Base-by-base conservation (phyloP, 1,284 basidiomycete species). In the Cryptococcus sp. region DNA sequence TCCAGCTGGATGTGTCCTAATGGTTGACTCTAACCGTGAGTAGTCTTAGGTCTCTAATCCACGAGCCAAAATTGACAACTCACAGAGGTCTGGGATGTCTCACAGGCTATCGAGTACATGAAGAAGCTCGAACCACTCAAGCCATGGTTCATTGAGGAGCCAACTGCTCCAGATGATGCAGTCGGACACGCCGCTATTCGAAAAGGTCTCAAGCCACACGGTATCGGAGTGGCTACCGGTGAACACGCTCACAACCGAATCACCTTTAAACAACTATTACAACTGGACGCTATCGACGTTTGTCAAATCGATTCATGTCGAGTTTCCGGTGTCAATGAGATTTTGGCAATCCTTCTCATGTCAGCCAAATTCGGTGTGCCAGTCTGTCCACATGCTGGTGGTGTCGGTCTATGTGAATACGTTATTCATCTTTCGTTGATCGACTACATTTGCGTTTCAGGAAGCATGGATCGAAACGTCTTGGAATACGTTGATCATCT, bases 141-240 rank as follows among this genome's bases (percentile, higher is more conserved):
- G 70, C 93, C 93, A n/a, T 97, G 93, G 94, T 96, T 94, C 79
- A 95, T 95, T 66, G 92, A 96, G 72, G 92, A 95, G 74, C 92
- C 92, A 0, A 95, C 92, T 0, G 91, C 92, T 1, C 92, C 89
- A 2, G 92, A 95, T 69, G 92, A 95, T 83, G 60, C 74, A 68
- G 71, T 79, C 60, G 88, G 80, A 23, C 80, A 81, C 64, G 79
- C 80, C n/a, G 71, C 72, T 4, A 81, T 82, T 60, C 76, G 80
- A 54, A 78, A 77, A 58, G 78, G 72, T 3, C 81, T 95, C 58
- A 87, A 87, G 72, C 88, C 87, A 10, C 78, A 88, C 70, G 86
- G 86, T 2, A 93, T 97, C 61, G 90, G 91, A 50, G 94, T 97
- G 47, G 93, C 94, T 2, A 97, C 93, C 0, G 94, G 93, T 50